These are phyloP conservation scores for Ramaria rubella DNA, from an alignment of 768 basidiomycete species.

Conservation along the genomic window DNA sequence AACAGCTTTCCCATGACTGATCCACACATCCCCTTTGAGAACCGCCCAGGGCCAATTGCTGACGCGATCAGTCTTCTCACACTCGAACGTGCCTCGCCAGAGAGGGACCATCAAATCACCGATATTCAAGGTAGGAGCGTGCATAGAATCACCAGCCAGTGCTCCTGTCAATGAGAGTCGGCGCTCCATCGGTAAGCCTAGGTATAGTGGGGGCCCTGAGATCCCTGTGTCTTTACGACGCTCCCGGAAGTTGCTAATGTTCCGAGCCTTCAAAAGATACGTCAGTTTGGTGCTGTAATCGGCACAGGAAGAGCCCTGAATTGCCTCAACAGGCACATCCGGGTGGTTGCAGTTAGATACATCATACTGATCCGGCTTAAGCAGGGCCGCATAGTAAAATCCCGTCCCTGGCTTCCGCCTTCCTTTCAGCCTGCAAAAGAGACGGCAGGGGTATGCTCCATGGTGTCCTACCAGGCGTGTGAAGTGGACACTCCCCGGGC, in stretches of 20 bases:
- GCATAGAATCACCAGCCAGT: constrained; percentile 33
- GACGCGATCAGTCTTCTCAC: too few relatives aligned
- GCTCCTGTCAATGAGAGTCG: too few relatives aligned
- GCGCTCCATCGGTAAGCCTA: constrained; percentile 26
- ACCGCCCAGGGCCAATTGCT: constrained; percentile 30
- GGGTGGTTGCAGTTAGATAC: too few relatives aligned
- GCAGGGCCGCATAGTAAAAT: constrained; percentile 31
- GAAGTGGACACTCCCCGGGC: constrained; percentile 26
- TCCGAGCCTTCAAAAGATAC: background rate
- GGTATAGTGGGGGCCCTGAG: constrained; percentile 31
- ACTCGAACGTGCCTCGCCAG: constrained; percentile 31
- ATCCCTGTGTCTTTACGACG: constrained; percentile 30
- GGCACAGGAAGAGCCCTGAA: background rate
- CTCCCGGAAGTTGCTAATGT: background rate
- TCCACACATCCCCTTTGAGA: constrained; percentile 25
- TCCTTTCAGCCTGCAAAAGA: too few relatives aligned
- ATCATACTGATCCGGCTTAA: constrained; percentile 22
- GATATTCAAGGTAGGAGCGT: constrained; percentile 32
- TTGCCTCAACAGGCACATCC: too few relatives aligned
- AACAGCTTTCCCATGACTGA: constrained; percentile 24
- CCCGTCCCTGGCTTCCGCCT: constrained; percentile 22
- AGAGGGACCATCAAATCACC: constrained; percentile 31
- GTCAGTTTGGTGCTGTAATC: background rate
- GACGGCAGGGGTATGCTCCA: too few relatives aligned
- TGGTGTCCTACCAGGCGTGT: too few relatives aligned